Conservation (phyloP, 2,329 filamentous ascomycete genomes). For the Aspergillus novofumigatus region DNA sequence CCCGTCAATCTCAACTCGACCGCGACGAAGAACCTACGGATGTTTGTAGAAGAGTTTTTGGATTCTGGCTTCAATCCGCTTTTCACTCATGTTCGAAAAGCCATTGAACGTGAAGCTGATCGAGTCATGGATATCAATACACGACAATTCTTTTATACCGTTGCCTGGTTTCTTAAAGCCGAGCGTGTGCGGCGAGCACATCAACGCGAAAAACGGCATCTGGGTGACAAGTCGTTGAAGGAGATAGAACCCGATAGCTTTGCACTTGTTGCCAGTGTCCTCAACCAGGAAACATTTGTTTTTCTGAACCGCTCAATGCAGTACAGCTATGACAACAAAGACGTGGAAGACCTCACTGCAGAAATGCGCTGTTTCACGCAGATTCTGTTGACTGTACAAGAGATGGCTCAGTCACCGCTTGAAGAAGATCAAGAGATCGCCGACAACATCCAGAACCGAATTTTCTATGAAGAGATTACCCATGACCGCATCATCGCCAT, state of each 20-base stretch:
- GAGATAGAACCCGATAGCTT: constrained; percentile 69
- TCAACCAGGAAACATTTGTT: constrained; percentile 94
- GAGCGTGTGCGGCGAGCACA: constrained; percentile 67
- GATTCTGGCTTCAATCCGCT: constrained; percentile 93
- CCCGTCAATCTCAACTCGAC: constrained; percentile 64
- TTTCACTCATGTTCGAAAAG: constrained; percentile 79
- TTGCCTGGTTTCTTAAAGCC: constrained; percentile 88
- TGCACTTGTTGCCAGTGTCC: constrained; percentile 78
- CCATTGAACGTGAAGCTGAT: constrained; percentile 83
- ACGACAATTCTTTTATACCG: constrained; percentile 85
- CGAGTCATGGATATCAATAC: constrained; percentile 73
- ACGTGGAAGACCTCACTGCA: constrained; percentile 80
- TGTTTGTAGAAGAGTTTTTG: constrained; percentile 87
- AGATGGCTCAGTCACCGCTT: constrained; percentile 77
- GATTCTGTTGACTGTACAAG: constrained; percentile 84
- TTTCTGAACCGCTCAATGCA: constrained; percentile 81
- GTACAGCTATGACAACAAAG: constrained; percentile 71
- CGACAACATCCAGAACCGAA: constrained; percentile 90
- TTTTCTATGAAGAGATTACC: constrained; percentile 97
- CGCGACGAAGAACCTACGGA: constrained; percentile 71
- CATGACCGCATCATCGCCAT: constrained; percentile 83
- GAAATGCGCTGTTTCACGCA: constrained; percentile 94
- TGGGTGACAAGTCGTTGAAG: constrained; percentile 44
- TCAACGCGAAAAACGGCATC: constrained; percentile 52
- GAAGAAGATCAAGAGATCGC: constrained; percentile 98